These are phyloP conservation scores for Gnaphalium uliginosum DNA, from an alignment of 129 eudicot species.

Conservation along the genomic window DNA sequence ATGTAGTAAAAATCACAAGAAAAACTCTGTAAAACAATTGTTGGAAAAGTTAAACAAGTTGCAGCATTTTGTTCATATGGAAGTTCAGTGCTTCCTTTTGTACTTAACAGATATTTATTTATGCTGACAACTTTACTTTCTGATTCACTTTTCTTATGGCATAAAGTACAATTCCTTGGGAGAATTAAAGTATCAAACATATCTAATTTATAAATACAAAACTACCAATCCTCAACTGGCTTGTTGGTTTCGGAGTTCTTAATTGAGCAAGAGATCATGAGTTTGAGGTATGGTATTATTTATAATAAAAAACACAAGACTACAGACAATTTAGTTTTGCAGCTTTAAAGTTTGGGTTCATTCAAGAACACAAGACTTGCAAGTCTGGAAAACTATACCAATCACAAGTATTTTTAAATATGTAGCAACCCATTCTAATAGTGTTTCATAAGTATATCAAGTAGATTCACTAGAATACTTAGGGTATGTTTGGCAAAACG, in stretches of 20 bases:
- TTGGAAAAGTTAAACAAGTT: neutral
- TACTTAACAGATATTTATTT: neutral
- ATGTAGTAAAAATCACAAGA: constrained; percentile 17
- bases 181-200: too few relatives aligned
- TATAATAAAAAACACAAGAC: too few relatives aligned
- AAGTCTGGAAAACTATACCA: neutral
- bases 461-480: neutral
- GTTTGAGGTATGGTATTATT: too few relatives aligned
- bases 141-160: neutral
- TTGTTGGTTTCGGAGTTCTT: too few relatives aligned
- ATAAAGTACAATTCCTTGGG: neutral
- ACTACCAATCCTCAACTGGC: too few relatives aligned
- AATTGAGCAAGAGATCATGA: too few relatives aligned
- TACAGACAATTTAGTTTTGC: neutral
- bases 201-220: too few relatives aligned
- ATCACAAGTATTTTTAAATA: neutral
- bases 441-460: neutral
- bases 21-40: neutral
- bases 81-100: neutral
- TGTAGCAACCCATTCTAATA: neutral
- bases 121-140: neutral
- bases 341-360: neutral
- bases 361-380: neutral
- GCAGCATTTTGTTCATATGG: neutral
- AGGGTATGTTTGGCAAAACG: too few relatives aligned